Evolutionary conservation across 2,329 filamentous ascomycete species (phyloP).

Genomic region (Pyrenophora tritici-repentis): DNA sequence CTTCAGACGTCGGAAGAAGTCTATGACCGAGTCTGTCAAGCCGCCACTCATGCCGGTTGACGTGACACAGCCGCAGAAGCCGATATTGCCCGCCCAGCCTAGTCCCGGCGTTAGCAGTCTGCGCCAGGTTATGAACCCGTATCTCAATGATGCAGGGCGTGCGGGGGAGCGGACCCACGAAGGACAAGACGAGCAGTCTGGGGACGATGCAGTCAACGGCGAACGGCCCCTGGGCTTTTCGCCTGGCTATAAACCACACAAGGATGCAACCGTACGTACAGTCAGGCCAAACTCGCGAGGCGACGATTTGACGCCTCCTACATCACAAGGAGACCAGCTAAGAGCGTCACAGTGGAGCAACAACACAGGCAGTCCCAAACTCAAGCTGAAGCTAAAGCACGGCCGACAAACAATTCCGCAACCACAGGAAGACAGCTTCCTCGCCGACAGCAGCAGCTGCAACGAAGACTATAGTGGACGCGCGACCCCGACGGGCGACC

Average conservation of each 20-base stretch:
- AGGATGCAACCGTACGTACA: constrained; percentile 71
- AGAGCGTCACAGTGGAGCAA: constrained; percentile 25
- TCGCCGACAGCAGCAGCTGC: constrained; percentile 59
- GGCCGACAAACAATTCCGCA: constrained; percentile 26
- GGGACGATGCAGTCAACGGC: constrained; percentile 33
- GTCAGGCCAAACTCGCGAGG: constrained; percentile 57
- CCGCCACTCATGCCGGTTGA: constrained; percentile 62
- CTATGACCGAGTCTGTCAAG: constrained; percentile 68
- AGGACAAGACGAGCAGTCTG: constrained; percentile 33
- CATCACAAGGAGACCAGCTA: constrained; percentile 34
- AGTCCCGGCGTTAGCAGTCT: constrained; percentile 74
- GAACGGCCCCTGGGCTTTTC: constrained; percentile 67
- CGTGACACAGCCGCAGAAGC: constrained; percentile 40
- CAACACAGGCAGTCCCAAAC: constrained; percentile 38
- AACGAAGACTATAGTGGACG: constrained; percentile 53
- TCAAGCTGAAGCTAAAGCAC: constrained; percentile 50
- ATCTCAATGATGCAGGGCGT: constrained; percentile 56
- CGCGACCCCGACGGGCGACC: constrained; percentile 35
- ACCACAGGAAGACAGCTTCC: constrained; percentile 54
- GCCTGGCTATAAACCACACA: constrained; percentile 73
- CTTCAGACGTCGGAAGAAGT: constrained; percentile 92
- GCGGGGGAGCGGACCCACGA: constrained; percentile 33
- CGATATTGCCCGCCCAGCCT: constrained; percentile 37
- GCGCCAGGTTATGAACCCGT: constrained; percentile 85
- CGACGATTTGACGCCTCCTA: constrained; percentile 29